phyloP scores from a whole-genome alignment of 805 yeast genomes.

The Blastobotrys parvus region DNA sequence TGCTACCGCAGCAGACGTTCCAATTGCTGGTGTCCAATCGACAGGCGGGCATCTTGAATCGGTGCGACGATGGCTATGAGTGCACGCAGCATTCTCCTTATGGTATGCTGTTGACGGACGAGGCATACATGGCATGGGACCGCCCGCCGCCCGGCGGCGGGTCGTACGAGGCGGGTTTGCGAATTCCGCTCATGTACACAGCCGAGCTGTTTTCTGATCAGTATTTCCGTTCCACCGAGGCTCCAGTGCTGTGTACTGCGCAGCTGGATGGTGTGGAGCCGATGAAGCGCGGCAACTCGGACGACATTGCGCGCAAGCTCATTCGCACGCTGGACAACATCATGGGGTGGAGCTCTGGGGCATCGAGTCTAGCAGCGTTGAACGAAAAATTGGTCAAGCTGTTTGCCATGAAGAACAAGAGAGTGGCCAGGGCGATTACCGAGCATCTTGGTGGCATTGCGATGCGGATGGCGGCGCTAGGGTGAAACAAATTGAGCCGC shows the following conservation, averaged over 20 bases:
- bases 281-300: no score
- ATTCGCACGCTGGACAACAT: no score
- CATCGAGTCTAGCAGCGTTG: no score
- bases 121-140: conserved; percentile 13
- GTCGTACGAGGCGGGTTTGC: conserved; percentile 34
- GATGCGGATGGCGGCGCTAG: no score
- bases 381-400: no score
- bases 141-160: conserved; percentile 18
- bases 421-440: no score
- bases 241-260: conserved; percentile 39
- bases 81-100: not conserved
- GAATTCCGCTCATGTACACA: conserved; percentile 48
- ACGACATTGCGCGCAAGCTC: no score
- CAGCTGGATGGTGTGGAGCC: no score
- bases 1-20: not conserved
- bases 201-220: conserved; percentile 30
- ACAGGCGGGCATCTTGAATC: conserved; percentile 57
- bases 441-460: no score
- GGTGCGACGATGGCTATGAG: conserved; percentile 29
- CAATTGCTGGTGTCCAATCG: conserved; percentile 43
- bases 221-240: conserved; percentile 12
- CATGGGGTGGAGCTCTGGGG: no score
- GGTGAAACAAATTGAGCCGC: no score
- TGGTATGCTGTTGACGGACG: conserved; percentile 48
- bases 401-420: no score